Conservation (phyloP, 768 basidiomycete species). For the Cubamyces lactineus region DNA sequence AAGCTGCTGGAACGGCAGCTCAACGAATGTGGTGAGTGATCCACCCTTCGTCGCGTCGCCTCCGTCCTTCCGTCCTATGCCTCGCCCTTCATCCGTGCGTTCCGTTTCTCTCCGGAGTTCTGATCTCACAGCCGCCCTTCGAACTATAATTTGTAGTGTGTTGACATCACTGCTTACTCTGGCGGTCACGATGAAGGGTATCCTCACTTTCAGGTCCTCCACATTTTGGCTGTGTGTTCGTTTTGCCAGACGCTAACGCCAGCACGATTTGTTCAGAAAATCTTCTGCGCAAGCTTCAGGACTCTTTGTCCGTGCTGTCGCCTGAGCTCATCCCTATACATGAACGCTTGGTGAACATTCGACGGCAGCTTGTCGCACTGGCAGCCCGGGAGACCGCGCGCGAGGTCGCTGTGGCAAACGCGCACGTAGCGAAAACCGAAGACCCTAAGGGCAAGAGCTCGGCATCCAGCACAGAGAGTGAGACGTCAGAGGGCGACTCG, state of each 20-base stretch:
- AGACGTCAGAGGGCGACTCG: constrained; percentile 19
- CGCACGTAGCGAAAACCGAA: constrained; percentile 1
- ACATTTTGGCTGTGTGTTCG: neutral
- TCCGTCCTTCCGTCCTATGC: constrained; percentile 2
- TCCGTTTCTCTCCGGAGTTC: constrained; percentile 2
- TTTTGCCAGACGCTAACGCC: constrained; percentile 8
- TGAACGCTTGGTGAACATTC: constrained; percentile 82
- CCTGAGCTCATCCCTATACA: constrained; percentile 91
- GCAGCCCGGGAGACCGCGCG: constrained; percentile 86
- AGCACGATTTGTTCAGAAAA: constrained; percentile 55
- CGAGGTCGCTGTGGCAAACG: constrained; percentile 47
- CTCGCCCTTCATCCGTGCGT: constrained; percentile 13
- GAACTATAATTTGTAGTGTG: constrained; percentile 6
- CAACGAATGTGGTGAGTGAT: constrained; percentile 82
- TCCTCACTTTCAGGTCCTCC: constrained; percentile 22
- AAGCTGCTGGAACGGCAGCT: constrained; percentile 90
- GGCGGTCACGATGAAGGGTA: constrained; percentile 17
- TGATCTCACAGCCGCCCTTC: constrained; percentile 17
- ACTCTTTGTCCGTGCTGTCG: constrained; percentile 84
- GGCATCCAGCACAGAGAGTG: constrained; percentile 16
- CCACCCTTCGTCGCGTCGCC: neutral
- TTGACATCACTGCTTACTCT: neutral
- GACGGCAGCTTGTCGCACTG: constrained; percentile 86
- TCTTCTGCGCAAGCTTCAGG: constrained; percentile 76
- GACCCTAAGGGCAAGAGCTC: constrained; percentile 11